Conservation (phyloP, 2,329 filamentous ascomycete genomes). For the Dactylellina leptospora region DNA sequence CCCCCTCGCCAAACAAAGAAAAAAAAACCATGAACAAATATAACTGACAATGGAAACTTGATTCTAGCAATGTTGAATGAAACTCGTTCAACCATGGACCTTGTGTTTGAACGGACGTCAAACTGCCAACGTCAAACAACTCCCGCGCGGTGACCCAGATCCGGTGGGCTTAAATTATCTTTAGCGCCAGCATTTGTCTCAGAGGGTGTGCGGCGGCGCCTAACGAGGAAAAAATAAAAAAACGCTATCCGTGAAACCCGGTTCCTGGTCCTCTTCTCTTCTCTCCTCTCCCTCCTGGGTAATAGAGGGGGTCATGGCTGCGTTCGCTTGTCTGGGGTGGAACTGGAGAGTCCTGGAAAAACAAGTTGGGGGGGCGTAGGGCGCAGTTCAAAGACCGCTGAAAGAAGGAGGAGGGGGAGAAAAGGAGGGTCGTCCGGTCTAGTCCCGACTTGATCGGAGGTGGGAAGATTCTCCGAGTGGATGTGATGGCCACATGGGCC, state of each 20-base stretch:
- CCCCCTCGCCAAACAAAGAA: slow-evolving; percentile 8
- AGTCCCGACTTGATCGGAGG: slow-evolving; percentile 31
- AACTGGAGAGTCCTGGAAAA: slow-evolving; percentile 10
- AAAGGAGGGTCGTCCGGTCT: background rate
- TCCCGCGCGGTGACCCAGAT: slow-evolving; percentile 48
- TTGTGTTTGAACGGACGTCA: slow-evolving; percentile 40
- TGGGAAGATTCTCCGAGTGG: slow-evolving; percentile 43
- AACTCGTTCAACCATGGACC: background rate
- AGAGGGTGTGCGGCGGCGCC: slow-evolving; percentile 54
- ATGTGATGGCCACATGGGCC: slow-evolving; percentile 24
- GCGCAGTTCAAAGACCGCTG: background rate
- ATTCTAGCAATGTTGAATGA: background rate
- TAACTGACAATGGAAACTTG: slow-evolving; percentile 2
- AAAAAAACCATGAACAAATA: background rate
- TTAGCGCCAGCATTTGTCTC: slow-evolving; percentile 51
- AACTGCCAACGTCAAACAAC: slow-evolving; percentile 50
- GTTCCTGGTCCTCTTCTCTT: background rate
- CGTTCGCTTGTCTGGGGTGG: slow-evolving; percentile 16
- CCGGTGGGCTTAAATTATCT: slow-evolving; percentile 35
- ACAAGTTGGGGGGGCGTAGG: slow-evolving; percentile 5
- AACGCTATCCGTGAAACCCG: slow-evolving; percentile 32
- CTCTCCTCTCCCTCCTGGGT: slow-evolving; percentile 7
- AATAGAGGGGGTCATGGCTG: slow-evolving; percentile 8
- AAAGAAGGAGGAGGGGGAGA: background rate
- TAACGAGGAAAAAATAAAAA: slow-evolving; percentile 37